Evolutionary conservation across 1,284 basidiomycete genomes (phyloP).

Genomic region (Prillingera fragicola): DNA sequence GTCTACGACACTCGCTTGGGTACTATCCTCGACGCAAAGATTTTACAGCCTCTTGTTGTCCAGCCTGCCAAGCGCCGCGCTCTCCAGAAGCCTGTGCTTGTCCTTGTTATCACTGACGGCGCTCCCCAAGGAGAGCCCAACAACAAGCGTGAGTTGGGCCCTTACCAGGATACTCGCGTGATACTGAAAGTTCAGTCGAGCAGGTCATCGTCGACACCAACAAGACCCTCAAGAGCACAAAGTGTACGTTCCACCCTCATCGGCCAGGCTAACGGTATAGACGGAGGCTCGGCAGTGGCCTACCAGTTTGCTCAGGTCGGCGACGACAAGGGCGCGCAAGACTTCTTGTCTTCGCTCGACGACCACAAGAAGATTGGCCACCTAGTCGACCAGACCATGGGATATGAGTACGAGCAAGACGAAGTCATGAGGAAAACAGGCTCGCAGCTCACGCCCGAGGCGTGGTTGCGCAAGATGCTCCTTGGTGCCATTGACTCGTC

Average conservation of each 20-base stretch:
- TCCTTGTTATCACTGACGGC: constrained; percentile 47
- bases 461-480: no score
- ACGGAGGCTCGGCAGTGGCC: constrained; percentile 12
- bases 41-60: constrained; percentile 9
- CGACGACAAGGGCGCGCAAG: constrained; percentile 14
- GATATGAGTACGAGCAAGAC: constrained; percentile 16
- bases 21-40: constrained; percentile 1
- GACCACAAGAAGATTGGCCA: constrained; percentile 15
- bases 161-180: neutral
- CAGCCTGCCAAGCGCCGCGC: neutral
- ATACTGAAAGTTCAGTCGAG: neutral
- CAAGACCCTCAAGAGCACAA: constrained; percentile 6
- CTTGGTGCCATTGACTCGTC: no score
- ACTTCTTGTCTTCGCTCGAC: constrained; percentile 19
- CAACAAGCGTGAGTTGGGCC: constrained; percentile 2
- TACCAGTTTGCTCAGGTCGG: constrained; percentile 20
- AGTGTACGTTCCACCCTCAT: no score
- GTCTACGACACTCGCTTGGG: no score
- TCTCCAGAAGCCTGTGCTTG: constrained; percentile 9
- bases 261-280: no score
- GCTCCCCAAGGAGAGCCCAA: constrained; percentile 9
- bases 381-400: constrained; percentile 19
- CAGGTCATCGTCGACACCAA: constrained; percentile 10
- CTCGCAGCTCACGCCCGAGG: no score
- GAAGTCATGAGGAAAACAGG: constrained; percentile 12